Evolutionary conservation across 257 asterid genomes (phyloP).

Genomic region (Solanum virginianum): DNA sequence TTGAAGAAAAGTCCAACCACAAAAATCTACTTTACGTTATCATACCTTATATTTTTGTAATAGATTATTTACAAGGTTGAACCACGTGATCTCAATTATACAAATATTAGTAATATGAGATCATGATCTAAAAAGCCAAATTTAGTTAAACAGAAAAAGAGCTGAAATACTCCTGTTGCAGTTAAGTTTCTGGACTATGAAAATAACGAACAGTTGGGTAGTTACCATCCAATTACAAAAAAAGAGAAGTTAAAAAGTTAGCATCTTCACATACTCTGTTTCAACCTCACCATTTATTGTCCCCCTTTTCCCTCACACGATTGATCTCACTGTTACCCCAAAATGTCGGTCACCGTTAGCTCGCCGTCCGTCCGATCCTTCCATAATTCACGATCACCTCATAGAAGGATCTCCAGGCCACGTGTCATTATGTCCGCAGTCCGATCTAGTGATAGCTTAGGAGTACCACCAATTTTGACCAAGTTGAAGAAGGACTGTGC

Average conservation of each 20-base stretch:
- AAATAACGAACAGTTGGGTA: background rate
- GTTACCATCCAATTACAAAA: background rate
- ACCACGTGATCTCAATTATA: no score
- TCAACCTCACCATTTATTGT: background rate
- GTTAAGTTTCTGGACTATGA: background rate
- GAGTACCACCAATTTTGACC: conserved; percentile 32
- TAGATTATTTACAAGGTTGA: no score
- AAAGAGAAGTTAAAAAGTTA: background rate
- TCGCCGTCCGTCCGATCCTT: conserved; percentile 32
- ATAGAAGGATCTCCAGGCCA: conserved; percentile 4
- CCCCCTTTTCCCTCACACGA: conserved; percentile 2
- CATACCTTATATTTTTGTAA: no score
- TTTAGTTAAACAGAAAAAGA: background rate
- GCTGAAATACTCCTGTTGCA: background rate
- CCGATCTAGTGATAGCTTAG: conserved; percentile 16
- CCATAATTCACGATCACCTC: conserved; percentile 10
- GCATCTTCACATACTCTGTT: background rate
- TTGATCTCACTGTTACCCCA: conserved; percentile 14
- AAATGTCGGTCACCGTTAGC: conserved; percentile 38
- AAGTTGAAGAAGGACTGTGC: conserved; percentile 60
- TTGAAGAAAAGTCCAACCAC: no score
- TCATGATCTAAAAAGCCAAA: no score
- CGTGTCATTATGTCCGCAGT: conserved; percentile 24
- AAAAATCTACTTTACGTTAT: no score
- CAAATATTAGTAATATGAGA: no score